Conservation (phyloP, 179 eudicot species). For the Carnegiea gigantea region DNA sequence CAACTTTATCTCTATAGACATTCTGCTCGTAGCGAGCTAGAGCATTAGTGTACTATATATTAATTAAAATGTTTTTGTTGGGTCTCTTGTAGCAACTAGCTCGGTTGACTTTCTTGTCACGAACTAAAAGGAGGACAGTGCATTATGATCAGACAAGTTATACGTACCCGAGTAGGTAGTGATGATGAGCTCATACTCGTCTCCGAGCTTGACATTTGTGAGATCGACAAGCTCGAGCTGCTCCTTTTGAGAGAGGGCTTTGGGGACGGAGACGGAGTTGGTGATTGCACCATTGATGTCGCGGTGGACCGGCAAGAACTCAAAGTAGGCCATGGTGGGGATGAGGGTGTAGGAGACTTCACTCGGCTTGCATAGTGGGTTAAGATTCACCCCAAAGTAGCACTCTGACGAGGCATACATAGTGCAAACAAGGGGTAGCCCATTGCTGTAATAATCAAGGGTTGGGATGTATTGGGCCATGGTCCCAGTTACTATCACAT, state of each 20-base stretch:
- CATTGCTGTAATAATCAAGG: slow-evolving; percentile 65
- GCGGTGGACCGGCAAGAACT: slow-evolving; percentile 60
- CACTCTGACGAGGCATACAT: slow-evolving; percentile 83
- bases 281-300: slow-evolving; percentile 31
- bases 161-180: slow-evolving; percentile 69
- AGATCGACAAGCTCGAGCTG: slow-evolving; percentile 64
- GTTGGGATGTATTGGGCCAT: slow-evolving; percentile 84
- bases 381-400: slow-evolving; percentile 66
- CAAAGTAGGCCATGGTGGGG: slow-evolving; percentile 72
- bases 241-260: slow-evolving; percentile 46
- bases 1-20: too few species aligned
- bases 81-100: too few species aligned
- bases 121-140: neutral
- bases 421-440: slow-evolving; percentile 65
- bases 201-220: slow-evolving; percentile 67
- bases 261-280: slow-evolving; percentile 28
- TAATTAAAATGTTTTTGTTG: too few species aligned
- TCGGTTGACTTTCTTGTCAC: too few species aligned
- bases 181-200: slow-evolving; percentile 71
- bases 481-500: slow-evolving; percentile 75
- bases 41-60: too few species aligned
- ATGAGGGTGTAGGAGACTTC: slow-evolving; percentile 72
- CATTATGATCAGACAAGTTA: neutral
- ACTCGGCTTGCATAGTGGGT: slow-evolving; percentile 62
- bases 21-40: too few species aligned